phyloP scores from a whole-genome alignment of 1,284 basidiomycete species.

The Trametes sp. region DNA sequence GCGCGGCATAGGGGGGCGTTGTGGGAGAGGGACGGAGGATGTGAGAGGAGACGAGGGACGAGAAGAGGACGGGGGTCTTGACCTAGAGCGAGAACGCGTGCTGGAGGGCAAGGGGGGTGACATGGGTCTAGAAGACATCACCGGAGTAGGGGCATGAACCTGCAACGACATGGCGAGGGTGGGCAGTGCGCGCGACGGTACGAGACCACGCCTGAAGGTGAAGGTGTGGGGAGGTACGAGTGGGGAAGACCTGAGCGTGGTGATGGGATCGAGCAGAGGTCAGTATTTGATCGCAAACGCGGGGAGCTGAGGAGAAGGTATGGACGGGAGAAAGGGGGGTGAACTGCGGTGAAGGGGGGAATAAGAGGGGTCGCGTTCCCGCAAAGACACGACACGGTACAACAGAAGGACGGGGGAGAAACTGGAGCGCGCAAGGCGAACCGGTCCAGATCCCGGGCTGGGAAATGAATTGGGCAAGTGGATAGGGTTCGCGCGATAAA shows the following conservation, averaged over 20 bases:
- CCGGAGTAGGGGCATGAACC: constrained; percentile 42
- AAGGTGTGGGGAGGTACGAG: constrained; percentile 30
- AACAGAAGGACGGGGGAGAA: constrained; percentile 24
- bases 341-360: constrained; percentile 31
- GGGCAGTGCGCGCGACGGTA: constrained; percentile 40
- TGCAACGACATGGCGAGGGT: constrained; percentile 48
- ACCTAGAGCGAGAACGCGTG: constrained; percentile 35
- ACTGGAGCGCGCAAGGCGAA: constrained; percentile 30
- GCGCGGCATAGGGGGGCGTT: constrained; percentile 41
- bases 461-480: constrained; percentile 31
- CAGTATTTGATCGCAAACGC: constrained; percentile 28
- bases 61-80: constrained; percentile 33
- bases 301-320: constrained; percentile 27
- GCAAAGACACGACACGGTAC: constrained; percentile 27
- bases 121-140: constrained; percentile 37
- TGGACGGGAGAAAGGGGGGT: constrained; percentile 28
- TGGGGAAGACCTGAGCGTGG: constrained; percentile 31
- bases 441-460: constrained; percentile 35
- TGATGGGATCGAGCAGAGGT: constrained; percentile 24
- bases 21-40: constrained; percentile 31
- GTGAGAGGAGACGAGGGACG: constrained; percentile 37
- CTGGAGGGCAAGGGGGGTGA: constrained; percentile 29
- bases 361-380: constrained; percentile 26
- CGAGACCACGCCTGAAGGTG: constrained; percentile 36
- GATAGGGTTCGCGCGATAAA: constrained; percentile 36